phyloP scores from a whole-genome alignment of 2,329 filamentous ascomycete genomes.

The Podosphaera fusca region DNA sequence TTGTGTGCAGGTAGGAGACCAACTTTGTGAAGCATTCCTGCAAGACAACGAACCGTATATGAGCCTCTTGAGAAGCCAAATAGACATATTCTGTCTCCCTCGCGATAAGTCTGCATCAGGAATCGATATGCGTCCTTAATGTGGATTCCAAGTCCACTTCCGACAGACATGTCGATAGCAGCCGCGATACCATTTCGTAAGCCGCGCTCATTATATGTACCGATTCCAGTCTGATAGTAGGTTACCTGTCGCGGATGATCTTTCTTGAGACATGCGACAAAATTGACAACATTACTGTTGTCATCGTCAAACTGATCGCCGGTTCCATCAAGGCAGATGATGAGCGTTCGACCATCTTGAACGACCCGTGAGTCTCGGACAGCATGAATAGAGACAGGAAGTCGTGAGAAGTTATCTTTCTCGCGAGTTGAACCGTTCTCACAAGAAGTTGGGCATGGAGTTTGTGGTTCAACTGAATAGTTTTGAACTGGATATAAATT shows the following conservation, averaged over 20 bases:
- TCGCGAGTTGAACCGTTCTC: background rate
- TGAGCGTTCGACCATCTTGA: constrained; percentile 9
- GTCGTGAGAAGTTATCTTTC: constrained; percentile 1
- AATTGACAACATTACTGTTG: constrained; percentile 23
- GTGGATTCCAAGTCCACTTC: constrained; percentile 20
- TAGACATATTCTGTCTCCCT: constrained; percentile 24
- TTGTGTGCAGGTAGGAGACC: constrained; percentile 38
- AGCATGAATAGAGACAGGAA: constrained; percentile 7
- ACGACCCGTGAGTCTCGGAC: constrained; percentile 4
- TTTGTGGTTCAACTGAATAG: too few relatives aligned
- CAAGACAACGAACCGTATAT: constrained; percentile 26
- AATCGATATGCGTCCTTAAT: constrained; percentile 21
- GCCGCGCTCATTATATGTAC: constrained; percentile 21
- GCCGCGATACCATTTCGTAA: constrained; percentile 19
- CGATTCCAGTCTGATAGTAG: constrained; percentile 24
- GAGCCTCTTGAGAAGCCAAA: constrained; percentile 26
- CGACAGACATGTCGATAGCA: constrained; percentile 21
- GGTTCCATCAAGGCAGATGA: constrained; percentile 22
- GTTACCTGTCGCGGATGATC: constrained; percentile 18
- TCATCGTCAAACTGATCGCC: constrained; percentile 21
- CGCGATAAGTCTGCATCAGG: constrained; percentile 24
- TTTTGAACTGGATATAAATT: background rate
- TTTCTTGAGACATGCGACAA: constrained; percentile 22
- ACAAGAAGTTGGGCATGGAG: too few relatives aligned
- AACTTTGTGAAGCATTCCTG: constrained; percentile 22